phyloP scores from a whole-genome alignment of 495 filamentous ascomycete genomes.

The Neurospora africana region DNA sequence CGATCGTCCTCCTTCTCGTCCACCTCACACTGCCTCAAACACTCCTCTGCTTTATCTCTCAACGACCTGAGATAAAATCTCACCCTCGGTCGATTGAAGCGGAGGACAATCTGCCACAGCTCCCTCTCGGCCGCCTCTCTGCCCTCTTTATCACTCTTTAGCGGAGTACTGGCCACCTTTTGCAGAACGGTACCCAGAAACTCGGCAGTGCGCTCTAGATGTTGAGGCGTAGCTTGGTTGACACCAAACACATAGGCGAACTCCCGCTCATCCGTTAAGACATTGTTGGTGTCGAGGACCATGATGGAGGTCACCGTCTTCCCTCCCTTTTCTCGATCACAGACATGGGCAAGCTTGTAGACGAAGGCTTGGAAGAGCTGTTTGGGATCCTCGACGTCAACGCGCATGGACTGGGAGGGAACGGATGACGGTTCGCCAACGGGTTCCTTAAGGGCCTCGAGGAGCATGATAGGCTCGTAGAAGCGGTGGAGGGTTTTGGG shows the following conservation, averaged over 20 bases:
- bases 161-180: neutral
- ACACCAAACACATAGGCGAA: conserved; percentile 14
- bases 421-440: neutral
- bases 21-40: neutral
- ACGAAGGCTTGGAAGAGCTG: conserved; percentile 14
- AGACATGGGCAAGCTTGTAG: conserved; percentile 22
- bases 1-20: neutral
- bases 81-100: neutral
- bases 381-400: neutral
- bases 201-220: neutral
- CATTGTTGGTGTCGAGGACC: conserved; percentile 2
- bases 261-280: neutral
- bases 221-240: conserved; percentile 3
- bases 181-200: neutral
- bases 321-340: conserved; percentile 8
- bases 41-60: fast-evolving
- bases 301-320: conserved; percentile 15
- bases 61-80: neutral
- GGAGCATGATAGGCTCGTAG: neutral
- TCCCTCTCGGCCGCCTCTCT: neutral
- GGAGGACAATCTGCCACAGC: neutral
- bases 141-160: fast-evolving
- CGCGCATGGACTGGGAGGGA: neutral
- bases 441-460: neutral
- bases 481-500: neutral